Evolutionary conservation across 2,329 filamentous ascomycete species (phyloP), one percentile per base, ranked within the genome.

Genomic region (Cadophora gregata): DNA sequence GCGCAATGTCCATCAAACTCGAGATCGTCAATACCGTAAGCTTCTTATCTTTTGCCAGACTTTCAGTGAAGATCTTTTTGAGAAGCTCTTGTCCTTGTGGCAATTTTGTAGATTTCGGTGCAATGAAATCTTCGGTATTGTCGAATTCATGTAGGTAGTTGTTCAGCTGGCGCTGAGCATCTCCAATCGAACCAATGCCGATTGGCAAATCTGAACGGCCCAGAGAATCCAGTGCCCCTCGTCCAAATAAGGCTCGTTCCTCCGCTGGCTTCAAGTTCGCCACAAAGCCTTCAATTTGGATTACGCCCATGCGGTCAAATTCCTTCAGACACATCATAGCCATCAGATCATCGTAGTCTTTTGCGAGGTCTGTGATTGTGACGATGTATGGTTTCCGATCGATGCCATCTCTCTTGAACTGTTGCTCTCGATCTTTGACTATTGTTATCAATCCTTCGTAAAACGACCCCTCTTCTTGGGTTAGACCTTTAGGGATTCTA

Each of bases 291-390:
- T 69, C 64, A 0, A 76, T 48, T n/a, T 67, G 53, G 16, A 76
- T 62, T 7, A 73, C 42, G 5, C 72, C 72, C 21, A 76, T 63
- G 10, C 73, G 69, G 60, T 75, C 66, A 0, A 76, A 67, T 55
- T 76, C 75, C 45, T 72, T 73, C 10, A 76, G 62, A 47, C 74
- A 31, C 3, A 75, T 62, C 71, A 75, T 68, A 19, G 75, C 74
- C 14, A 71, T 64, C 14, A 76, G 51, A 62, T 76, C 75, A 38
- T 76, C 75, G 56, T 71, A 73, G 50, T 76, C 75, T 55, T 76
- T 76, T 1, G 69, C 73, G 9, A 76, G 64, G 67, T 76, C 75
- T 5, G 73, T 75, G 29, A 76, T 73, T 12, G 72, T 70, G 12
- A 73, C 58, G 7, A 76, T 63, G 3, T 66, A 69, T 14, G 75